Conservation (phyloP, 2,329 filamentous ascomycete species). For the Huntiella savannae region DNA sequence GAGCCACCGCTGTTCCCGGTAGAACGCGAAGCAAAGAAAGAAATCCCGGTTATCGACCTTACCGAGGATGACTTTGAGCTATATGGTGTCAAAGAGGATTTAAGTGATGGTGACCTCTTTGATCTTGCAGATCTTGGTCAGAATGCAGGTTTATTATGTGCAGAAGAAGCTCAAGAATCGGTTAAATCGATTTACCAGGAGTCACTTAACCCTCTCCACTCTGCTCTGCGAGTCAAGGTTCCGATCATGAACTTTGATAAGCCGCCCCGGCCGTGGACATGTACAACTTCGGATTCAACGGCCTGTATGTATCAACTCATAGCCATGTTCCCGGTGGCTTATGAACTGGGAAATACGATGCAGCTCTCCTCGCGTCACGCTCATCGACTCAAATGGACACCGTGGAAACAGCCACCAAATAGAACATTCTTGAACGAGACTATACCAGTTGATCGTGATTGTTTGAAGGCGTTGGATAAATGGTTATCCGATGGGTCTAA, state of each 20-base stretch:
- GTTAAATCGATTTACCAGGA: conserved; percentile 15
- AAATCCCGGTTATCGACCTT: conserved; percentile 1
- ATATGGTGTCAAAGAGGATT: not conserved
- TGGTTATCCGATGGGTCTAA: not conserved
- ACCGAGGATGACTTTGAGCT: not conserved
- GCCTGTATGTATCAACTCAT: not conserved
- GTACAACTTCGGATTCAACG: not conserved
- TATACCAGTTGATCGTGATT: not conserved
- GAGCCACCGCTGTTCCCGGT: conserved; percentile 2
- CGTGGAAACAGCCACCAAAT: not conserved
- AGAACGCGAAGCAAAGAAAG: not conserved
- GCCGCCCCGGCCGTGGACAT: conserved; percentile 14
- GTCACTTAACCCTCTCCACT: conserved; percentile 14
- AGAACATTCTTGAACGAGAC: not conserved
- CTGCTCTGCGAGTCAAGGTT: conserved; percentile 16
- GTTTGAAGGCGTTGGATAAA: not conserved
- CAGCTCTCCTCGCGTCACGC: not conserved
- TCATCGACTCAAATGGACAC: not conserved
- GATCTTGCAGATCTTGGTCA: no score
- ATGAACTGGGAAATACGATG: not conserved
- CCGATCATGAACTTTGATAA: conserved; percentile 16
- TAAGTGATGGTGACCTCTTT: no score
- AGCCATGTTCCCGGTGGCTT: not conserved
- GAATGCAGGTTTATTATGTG: not conserved
- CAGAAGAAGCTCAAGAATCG: not conserved